Evolutionary conservation across 2,329 filamentous ascomycete genomes (phyloP), one percentile per base, ranked within the genome.

Genomic region (Stemphylium beticola): DNA sequence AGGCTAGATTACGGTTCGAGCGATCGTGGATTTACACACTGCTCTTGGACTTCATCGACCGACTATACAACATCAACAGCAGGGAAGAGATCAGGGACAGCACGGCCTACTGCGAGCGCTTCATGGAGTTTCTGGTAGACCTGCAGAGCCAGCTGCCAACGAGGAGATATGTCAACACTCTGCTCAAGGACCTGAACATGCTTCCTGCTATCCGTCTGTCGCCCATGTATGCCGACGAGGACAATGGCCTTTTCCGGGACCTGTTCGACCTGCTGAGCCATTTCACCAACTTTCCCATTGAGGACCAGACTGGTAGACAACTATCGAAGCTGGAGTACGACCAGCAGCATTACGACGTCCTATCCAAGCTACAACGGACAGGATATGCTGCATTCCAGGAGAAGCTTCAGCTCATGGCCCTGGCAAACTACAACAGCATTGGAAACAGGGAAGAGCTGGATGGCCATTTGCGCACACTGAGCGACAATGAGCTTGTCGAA

Each of bases 141-240:
- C 79, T 99, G 17, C 87, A 96, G 73, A 97, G 93, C 68, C 95
- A 99, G 74, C 81, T 98, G 42, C 95, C 95, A 0, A 99, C 96
- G 3, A 84, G 95, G 65, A 87, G 95, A 74, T 98, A 98, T 73
- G 91, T 96, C 71, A 97, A 97, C 74, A 87, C 91, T 1, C 79
- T 99, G 37, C 76, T 98, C 12, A 87, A 90, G 66, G 93, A 99
- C 71, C 79, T 98, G 40, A 92, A 98, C 71, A 76, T 96, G 18
- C 77, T 97, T 24, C 81, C 93, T 1, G 85, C 90, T 9, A 86
- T 97, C 65, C 85, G 84, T 42, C 78, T 96, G 15, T 97, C 93
- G 1, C 88, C 89, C 1, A 78, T 93, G 67, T 96, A 89, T 67
- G 86, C 87, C 51, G 85, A 89, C 51, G 87, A 91, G 58, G 85